A percentile compares a stretch with the other conserved stretches of the same genome.
Conservation (phyloP, 1,284 basidiomycete genomes). For the Boletus hoseneyae region DNA sequence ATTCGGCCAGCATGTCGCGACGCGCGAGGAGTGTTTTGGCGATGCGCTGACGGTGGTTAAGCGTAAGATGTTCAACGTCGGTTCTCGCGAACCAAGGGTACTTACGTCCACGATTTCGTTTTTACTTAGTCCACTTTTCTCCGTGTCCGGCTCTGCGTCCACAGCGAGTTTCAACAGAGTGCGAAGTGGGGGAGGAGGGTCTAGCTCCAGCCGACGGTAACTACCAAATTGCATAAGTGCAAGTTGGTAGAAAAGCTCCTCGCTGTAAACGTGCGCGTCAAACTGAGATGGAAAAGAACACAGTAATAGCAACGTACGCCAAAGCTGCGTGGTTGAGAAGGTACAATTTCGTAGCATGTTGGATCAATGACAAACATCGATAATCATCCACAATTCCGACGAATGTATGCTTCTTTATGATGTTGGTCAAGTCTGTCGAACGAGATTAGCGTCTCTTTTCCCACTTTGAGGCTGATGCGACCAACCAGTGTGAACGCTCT, state of each 20-base stretch:
- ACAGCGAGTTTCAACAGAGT: constrained; percentile 79
- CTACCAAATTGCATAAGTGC: constrained; percentile 91
- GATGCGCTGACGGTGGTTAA: constrained; percentile 48
- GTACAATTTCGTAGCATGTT: constrained; percentile 87
- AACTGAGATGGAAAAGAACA: neutral
- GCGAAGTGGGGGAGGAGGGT: constrained; percentile 76
- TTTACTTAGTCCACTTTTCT: constrained; percentile 49
- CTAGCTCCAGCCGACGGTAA: constrained; percentile 70
- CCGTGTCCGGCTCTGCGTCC: constrained; percentile 62
- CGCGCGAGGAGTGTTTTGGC: constrained; percentile 51
- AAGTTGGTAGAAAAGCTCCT: constrained; percentile 95
- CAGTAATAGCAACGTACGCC: constrained; percentile 50
- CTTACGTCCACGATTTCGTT: constrained; percentile 70
- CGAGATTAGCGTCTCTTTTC: neutral
- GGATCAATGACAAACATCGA: constrained; percentile 77
- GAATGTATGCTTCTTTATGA: constrained; percentile 86
- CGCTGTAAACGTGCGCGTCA: constrained; percentile 44
- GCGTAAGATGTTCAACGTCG: neutral
- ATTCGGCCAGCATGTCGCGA: constrained; percentile 88
- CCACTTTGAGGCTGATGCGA: constrained; percentile 8
- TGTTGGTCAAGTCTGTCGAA: constrained; percentile 70
- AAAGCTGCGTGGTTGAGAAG: constrained; percentile 83
- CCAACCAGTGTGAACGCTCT: constrained; percentile 69
- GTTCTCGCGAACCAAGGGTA: constrained; percentile 5
- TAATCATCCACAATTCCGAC: constrained; percentile 88